Base-by-base conservation (phyloP, 2,329 filamentous ascomycete species). In the Beauveria varroae region DNA sequence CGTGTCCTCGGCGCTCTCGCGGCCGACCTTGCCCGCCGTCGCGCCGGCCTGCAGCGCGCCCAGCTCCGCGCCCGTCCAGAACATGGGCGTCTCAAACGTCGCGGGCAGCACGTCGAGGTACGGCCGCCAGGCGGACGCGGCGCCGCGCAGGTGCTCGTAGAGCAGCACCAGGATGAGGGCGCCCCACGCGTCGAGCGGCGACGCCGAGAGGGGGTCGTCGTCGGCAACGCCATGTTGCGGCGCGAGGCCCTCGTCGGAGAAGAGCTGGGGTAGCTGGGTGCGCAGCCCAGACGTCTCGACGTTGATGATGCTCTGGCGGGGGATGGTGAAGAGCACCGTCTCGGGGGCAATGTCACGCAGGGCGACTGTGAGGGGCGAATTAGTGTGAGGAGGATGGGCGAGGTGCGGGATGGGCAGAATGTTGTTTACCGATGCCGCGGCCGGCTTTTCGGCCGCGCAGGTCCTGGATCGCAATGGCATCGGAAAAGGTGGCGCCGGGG, bases 41-140 rank as follows among this genome's bases (percentile, higher is more conserved):
- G 90, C 84, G 69, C 90, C 93, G 20, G 87, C 89, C 74, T 93
- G 87, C 9, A 96, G 82, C 68, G 88, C 80, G 0, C 78, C 75
- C 3, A 96, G 78, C 71, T 96, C 91, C 1, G 78, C 75, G 0
- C 81, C 77, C 2, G 82, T 78, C 93, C 93, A 97, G 75, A 93
- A 96, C 89, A 97, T 96, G 65, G 93, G 82, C 2, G 91, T 96
- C 71, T 95, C 85, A 69, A 96, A 96, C 1, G 75, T 69, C 5
- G 70, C 66, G 1, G 91, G 91, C 5, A 96, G 79, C 22, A 96
- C 79, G 62, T 86, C 81, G 66, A 96, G 86, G 73, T 96, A 96
- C 0, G 86, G 80, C 65, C 85, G 84, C 92, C 92, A 96, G 9
- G 74, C 76, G 1, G 91, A 96, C 1, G 66, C 75, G 63, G 67